These are phyloP conservation scores for Uromyces viciae-fabae DNA, from an alignment of 1,284 basidiomycete species.

Conservation along the genomic window DNA sequence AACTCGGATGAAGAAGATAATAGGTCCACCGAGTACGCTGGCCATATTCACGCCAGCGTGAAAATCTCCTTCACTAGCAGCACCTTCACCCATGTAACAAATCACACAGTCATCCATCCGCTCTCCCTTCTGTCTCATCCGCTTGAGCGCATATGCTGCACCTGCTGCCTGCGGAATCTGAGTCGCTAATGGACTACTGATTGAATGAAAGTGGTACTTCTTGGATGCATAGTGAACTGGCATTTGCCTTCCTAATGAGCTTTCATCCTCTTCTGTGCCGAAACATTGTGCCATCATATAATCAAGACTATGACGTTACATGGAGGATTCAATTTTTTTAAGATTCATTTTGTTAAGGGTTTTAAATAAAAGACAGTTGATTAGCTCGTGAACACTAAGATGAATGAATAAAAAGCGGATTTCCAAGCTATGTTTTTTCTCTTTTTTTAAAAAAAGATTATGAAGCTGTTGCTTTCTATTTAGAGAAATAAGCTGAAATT, in stretches of 20 bases:
- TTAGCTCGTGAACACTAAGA: too few relatives aligned
- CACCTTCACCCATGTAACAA: constrained; percentile 79
- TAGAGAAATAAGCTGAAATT: background rate
- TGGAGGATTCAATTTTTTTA: too few relatives aligned
- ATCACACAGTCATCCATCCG: constrained; percentile 63
- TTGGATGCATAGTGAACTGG: constrained; percentile 73
- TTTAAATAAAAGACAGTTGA: too few relatives aligned
- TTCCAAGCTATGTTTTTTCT: background rate
- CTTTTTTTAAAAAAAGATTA: background rate
- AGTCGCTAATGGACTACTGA: constrained; percentile 87
- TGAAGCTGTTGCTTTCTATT: background rate
- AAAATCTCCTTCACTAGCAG: constrained; percentile 61
- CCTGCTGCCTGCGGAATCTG: constrained; percentile 95
- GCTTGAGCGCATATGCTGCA: constrained; percentile 80
- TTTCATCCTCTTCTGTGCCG: constrained; percentile 73
- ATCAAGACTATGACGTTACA: constrained; percentile 47
- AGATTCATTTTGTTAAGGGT: too few relatives aligned
- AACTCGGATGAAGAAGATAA: constrained; percentile 48
- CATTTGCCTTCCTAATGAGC: constrained; percentile 83
- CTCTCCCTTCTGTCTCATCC: constrained; percentile 65
- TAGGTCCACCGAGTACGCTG: constrained; percentile 57
- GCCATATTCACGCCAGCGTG: constrained; percentile 61
- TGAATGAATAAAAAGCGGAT: background rate
- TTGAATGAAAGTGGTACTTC: constrained; percentile 82
- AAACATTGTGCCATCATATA: constrained; percentile 80